A percentile compares a stretch with the other conserved stretches of the same genome.
phyloP scores from a whole-genome alignment of 2,329 filamentous ascomycete species.

The Coniochaeta prunicola region DNA sequence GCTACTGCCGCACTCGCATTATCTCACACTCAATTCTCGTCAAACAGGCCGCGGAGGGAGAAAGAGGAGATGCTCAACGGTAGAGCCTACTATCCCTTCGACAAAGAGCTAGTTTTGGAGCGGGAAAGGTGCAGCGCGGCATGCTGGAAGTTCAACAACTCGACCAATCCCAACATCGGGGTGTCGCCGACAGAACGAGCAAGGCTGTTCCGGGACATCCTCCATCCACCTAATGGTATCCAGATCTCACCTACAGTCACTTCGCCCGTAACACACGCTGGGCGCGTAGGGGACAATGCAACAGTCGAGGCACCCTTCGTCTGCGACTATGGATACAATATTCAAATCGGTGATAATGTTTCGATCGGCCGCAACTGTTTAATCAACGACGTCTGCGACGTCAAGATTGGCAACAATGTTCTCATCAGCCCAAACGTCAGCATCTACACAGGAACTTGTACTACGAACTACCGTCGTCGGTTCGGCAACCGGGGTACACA shows the following conservation, averaged over 20 bases:
- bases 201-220: slow-evolving; percentile 63
- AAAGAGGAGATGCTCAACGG: slow-evolving; percentile 87
- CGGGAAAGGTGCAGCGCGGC: slow-evolving; percentile 78
- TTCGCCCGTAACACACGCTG: slow-evolving; percentile 45
- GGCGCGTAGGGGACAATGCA: slow-evolving; percentile 65
- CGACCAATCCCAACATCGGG: slow-evolving; percentile 65
- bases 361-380: slow-evolving; percentile 77
- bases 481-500: slow-evolving; percentile 68
- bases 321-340: slow-evolving; percentile 91
- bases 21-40: slow-evolving; percentile 42
- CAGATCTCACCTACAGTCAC: slow-evolving; percentile 48
- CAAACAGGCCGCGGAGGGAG: slow-evolving; percentile 48
- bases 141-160: slow-evolving; percentile 81
- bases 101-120: slow-evolving; percentile 71
- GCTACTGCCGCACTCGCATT: slow-evolving; percentile 53
- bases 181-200: slow-evolving; percentile 62
- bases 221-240: slow-evolving; percentile 54
- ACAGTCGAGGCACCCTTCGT: slow-evolving; percentile 82
- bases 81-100: slow-evolving; percentile 71
- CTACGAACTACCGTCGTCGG: slow-evolving; percentile 64
- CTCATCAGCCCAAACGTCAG: slow-evolving; percentile 80
- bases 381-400: slow-evolving; percentile 77
- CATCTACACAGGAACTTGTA: slow-evolving; percentile 69
- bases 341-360: slow-evolving; percentile 78
- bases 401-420: slow-evolving; percentile 72